Evolutionary conservation across 495 filamentous ascomycete species (phyloP).

Genomic region (Sabuloglossum arenarium): DNA sequence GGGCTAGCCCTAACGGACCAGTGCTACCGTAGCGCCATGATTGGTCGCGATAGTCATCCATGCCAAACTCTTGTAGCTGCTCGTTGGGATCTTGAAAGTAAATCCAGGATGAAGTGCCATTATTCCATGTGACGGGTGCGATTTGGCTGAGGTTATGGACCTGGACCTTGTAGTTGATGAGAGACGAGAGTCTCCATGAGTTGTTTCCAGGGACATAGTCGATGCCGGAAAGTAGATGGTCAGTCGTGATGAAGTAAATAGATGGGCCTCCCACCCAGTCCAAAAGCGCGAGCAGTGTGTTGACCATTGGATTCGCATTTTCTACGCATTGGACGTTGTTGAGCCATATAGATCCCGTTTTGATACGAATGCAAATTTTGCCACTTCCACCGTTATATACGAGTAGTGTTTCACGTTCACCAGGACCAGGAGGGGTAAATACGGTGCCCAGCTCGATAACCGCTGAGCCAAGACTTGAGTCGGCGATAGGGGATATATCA

Average conservation of each 20-base stretch:
- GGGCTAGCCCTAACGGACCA: not conserved
- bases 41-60: not conserved
- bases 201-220: not conserved
- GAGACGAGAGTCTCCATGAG: not conserved
- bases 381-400: not conserved
- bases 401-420: not conserved
- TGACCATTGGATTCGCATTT: not conserved
- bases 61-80: not conserved
- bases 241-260: not conserved
- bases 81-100: not conserved
- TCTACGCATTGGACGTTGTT: not conserved
- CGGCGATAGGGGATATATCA: too few species aligned
- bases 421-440: too few species aligned
- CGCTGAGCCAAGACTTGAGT: too few species aligned
- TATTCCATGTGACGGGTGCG: not conserved
- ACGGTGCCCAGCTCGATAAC: too few species aligned
- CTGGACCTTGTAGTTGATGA: not conserved
- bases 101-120: not conserved
- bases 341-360: not conserved
- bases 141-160: not conserved
- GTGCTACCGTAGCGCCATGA: not conserved
- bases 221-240: not conserved
- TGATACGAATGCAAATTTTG: not conserved
- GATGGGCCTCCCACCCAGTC: not conserved
- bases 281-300: not conserved